Evolutionary conservation across 352 stramenopile genomes (phyloP), one percentile per base, ranked within the genome.

Genomic region (Elongisporangium prolatum): DNA sequence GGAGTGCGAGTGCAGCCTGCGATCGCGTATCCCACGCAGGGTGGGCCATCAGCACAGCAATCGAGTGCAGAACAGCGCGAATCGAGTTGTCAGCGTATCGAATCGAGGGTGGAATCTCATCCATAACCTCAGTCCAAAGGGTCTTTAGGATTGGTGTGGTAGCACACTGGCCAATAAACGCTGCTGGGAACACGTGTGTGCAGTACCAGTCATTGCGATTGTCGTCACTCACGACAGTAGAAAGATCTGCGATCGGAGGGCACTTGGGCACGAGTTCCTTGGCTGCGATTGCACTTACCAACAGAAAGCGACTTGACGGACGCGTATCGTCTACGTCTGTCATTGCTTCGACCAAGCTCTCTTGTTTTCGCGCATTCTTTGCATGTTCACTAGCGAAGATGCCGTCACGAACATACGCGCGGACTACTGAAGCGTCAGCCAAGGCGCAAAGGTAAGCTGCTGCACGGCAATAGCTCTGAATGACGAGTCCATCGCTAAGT

Each of bases 161-260:
- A 14, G 84, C 79, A 56, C 81, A 90, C 50, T 91, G 84, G 2
- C 84, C 82, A 22, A 91, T 75, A 62, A 87, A 93, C 10, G 79
- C 84, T 22, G 80, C 80, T 1, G 82, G 78, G 37, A 93, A 91
- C 16, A 91, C 72, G 22, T 89, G 54, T 7, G 72, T 63, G 22
- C 76, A 79, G 50, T 89, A 91, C 80, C 82, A 91, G 21, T 70
- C 69, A 28, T 84, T 83, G 20, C 67, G 68, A 47, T 66, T 56
- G 66, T 86, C 71, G 22, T 68, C 53, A 8, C 56, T 65, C 20
- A 84, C 66, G n/a, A 78, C 28, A 8, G 64, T 62, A 7, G 50
- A 64, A 6, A 59, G 57, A 50, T 82, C 68, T 16, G 72, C 71
- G 28, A 83, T 77, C 1, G 79, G 74, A 14, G 79, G 79, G 3